These are phyloP conservation scores for Castanopsis chinensis DNA, from an alignment of 306 rosid species.

Conservation along the genomic window DNA sequence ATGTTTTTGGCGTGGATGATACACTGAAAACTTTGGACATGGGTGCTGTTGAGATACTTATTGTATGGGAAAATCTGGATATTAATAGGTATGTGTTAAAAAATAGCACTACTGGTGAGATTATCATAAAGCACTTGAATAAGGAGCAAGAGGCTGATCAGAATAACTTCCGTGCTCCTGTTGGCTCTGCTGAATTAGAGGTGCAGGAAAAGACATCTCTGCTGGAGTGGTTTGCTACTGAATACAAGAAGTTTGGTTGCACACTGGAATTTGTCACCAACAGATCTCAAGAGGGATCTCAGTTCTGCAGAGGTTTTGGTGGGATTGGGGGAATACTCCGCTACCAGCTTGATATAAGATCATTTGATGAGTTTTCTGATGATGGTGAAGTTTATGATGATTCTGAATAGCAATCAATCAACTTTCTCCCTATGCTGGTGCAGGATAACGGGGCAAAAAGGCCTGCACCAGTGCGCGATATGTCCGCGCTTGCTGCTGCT, in stretches of 20 bases:
- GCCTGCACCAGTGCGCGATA: conserved; percentile 36
- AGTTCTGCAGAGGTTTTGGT: conserved; percentile 89
- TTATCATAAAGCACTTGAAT: conserved; percentile 60
- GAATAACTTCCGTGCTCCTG: conserved; percentile 44
- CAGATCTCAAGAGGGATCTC: conserved; percentile 92
- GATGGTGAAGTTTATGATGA: conserved; percentile 63
- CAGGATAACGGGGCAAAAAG: conserved; percentile 28
- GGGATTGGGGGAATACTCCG: conserved; percentile 93
- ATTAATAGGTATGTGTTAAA: conserved; percentile 67
- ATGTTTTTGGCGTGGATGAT: conserved; percentile 86
- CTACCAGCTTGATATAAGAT: conserved; percentile 86
- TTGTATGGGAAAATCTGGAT: conserved; percentile 86
- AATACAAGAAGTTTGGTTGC: conserved; percentile 75
- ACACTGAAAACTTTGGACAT: conserved; percentile 81
- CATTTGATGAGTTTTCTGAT: conserved; percentile 71
- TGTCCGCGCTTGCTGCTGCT: conserved; percentile 8
- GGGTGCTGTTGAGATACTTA: conserved; percentile 87
- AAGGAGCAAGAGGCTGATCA: conserved; percentile 70
- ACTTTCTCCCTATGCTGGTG: conserved; percentile 38
- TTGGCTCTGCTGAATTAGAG: conserved; percentile 53
- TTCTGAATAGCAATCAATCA: conserved; percentile 55
- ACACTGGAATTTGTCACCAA: conserved; percentile 81
- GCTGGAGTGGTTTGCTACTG: conserved; percentile 91
- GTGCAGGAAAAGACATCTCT: conserved; percentile 77
- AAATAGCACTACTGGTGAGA: conserved; percentile 51